These are phyloP conservation scores for Lactarius sanguifluus DNA, from an alignment of 768 basidiomycete genomes.

Conservation along the genomic window DNA sequence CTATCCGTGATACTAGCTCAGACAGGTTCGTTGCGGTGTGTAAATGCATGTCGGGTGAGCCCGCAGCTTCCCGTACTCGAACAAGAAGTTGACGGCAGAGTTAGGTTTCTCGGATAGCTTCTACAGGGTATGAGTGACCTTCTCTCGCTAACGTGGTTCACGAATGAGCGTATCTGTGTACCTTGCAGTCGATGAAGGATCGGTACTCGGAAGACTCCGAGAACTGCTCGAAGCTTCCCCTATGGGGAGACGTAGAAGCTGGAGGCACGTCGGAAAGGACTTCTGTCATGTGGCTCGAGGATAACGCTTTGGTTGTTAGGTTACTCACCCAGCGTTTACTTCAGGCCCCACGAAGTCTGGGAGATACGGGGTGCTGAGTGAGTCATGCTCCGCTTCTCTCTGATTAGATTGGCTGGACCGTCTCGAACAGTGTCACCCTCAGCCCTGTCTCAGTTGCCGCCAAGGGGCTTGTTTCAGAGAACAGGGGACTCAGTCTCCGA, in stretches of 20 bases:
- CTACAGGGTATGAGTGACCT: constrained; percentile 56
- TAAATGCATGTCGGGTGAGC: constrained; percentile 84
- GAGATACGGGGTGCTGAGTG: constrained; percentile 81
- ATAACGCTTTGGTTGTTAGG: constrained; percentile 40
- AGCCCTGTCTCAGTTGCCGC: constrained; percentile 87
- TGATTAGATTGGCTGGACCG: neutral
- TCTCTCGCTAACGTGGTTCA: neutral
- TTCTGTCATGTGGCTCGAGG: constrained; percentile 5
- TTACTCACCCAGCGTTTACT: constrained; percentile 64
- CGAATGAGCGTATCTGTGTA: constrained; percentile 9
- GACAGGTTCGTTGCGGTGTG: constrained; percentile 74
- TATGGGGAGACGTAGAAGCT: constrained; percentile 59
- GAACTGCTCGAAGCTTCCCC: constrained; percentile 50
- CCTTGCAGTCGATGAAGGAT: constrained; percentile 53
- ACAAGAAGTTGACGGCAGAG: neutral
- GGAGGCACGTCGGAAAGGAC: constrained; percentile 48
- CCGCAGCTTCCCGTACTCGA: constrained; percentile 2
- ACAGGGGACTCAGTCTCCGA: constrained; percentile 74
- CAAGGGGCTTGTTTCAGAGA: constrained; percentile 52
- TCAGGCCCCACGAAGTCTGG: constrained; percentile 79
- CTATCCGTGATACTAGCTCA: constrained; percentile 62
- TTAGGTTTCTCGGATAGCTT: constrained; percentile 82
- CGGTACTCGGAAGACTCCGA: constrained; percentile 63
- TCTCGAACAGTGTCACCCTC: constrained; percentile 60
- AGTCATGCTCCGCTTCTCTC: constrained; percentile 29